Evolutionary conservation across 2,329 filamentous ascomycete species (phyloP), one percentile per base, ranked within the genome.

Genomic region (Trichoderma koningii): DNA sequence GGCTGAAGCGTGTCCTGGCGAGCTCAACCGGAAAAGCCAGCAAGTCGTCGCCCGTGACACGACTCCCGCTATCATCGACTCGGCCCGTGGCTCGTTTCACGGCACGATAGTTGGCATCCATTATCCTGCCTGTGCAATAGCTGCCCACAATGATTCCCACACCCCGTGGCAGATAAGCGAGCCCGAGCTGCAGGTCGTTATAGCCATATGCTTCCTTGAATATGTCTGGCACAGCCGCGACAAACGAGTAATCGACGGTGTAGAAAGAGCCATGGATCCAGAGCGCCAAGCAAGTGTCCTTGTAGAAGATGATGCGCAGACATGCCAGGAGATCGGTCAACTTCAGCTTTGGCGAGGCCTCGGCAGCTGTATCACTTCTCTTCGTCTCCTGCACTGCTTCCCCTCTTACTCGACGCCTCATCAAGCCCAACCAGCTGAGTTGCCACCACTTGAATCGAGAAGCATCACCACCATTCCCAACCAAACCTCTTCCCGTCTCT

Each of bases 261-360:
- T 51, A 51, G 23, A 51, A 51, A 7, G 48, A 51, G 15, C 48
- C 48, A 9, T 51, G 48, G 26, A 51, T 51, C 48, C 48, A 51
- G 23, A 51, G 48, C 21, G 48, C 23, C 48, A 51, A 15, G 21
- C 30, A 51, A 12, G 21, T 30, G 21, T 51, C 48, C 21, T 21
- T 12, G 7, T 51, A 51, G 23, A 51, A 51, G 1, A 51, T 51
- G 23, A 51, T 51, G 23, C 48, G 21, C 7, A 51, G 48, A 26
- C 48, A 51, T 14, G 48, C 23, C 17, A 51, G 9, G 2, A 26
- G 48, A 30, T 51, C 28, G 28, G 28, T 7, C 28, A 30, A 7
- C 28, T 30, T 30, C 28, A 30, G 28, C 28, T 1, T 30, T 30
- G 28, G 5, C 5, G 28, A 30, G 7, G 6, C 7, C 7, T 6